Evolutionary conservation across 1,139 yeast species (phyloP), one percentile per base, ranked within the genome.

Genomic region (Torulaspora pretoriensis): DNA sequence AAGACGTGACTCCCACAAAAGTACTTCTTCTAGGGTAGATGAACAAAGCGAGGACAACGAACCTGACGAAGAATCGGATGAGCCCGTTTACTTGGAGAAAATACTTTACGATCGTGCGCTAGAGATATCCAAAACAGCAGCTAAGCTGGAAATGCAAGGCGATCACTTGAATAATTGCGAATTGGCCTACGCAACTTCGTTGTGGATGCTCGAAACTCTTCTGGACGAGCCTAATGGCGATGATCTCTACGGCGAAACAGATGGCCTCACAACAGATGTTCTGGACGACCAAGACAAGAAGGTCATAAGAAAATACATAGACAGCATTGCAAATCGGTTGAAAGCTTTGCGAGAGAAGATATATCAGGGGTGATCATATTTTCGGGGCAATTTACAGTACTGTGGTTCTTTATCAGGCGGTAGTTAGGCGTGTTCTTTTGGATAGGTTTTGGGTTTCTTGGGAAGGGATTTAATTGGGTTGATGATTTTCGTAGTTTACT

Each of bases 131-230:
- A 77, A 95, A 55, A 80, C 80, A 46, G 96, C 97, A 0, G 97
- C 97, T 0, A 83, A 83, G 42, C 81, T 83, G 60, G 98, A 92
- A 65, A 72, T 88, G 55, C 80, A 79, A 23, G 83, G 85, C 36
- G 87, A 81, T 48, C 90, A 85, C 61, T 68, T 86, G 45, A 74
- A 75, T 39, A 88, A 85, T 7, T 90, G 97, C 67, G 96, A 89
- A 65, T 68, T 85, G 51, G 85, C 92, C 3, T 92, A 92, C 63
- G 87, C 95, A 7, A 86, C 96, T 0, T 84, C 96, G 0, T 78
- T 90, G 46, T 90, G 97, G 97, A 87, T 92, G 96, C 69, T 92
- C 57, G 95, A 88, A 61, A 88, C 96, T 1, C 69, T 90, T 34
- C 67, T 89, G 40, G 81, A 77, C 23, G 65, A 67, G 17, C 65